Evolutionary conservation across 2,329 filamentous ascomycete genomes (phyloP).

Genomic region (Nothomitra cinnamomea): DNA sequence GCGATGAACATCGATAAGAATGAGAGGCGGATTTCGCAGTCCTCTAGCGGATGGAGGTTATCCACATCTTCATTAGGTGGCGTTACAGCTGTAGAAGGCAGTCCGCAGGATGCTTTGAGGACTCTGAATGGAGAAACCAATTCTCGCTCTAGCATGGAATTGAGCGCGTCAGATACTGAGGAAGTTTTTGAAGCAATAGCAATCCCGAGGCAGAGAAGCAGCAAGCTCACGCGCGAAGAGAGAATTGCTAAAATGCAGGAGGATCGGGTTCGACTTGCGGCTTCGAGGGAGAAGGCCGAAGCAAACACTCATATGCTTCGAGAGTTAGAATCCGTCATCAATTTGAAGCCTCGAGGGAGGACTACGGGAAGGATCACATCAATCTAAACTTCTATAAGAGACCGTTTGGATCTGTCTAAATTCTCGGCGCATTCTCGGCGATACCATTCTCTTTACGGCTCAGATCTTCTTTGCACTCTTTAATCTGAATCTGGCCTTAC

Average conservation of each 20-base stretch:
- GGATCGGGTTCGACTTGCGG: conserved; percentile 59
- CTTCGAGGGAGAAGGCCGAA: conserved; percentile 56
- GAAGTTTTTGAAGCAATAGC: conserved; percentile 89
- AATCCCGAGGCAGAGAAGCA: conserved; percentile 50
- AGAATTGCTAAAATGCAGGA: conserved; percentile 76
- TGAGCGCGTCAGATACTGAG: conserved; percentile 42
- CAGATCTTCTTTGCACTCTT: no score
- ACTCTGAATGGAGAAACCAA: conserved; percentile 54
- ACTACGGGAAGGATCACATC: neutral
- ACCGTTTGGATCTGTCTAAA: no score
- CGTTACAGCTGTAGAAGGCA: conserved; percentile 31
- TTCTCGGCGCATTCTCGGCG: no score
- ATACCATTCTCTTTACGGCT: no score
- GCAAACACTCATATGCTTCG: conserved; percentile 79
- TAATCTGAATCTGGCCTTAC: no score
- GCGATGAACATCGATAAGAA: conserved; percentile 69
- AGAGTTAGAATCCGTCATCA: conserved; percentile 83
- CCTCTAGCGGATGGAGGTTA: conserved; percentile 31
- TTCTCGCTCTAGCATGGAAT: conserved; percentile 31
- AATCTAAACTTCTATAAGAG: neutral
- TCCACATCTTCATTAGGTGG: conserved; percentile 22
- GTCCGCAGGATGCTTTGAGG: conserved; percentile 53
- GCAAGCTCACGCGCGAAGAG: conserved; percentile 63
- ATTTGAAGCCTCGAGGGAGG: conserved; percentile 26
- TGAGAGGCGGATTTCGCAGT: conserved; percentile 40